Percentiles rank a stretch among this genome's conserved stretches.
Evolutionary conservation across 1,139 yeast genomes (phyloP).

Genomic region (Nakaseomyces kungkrabaensis): DNA sequence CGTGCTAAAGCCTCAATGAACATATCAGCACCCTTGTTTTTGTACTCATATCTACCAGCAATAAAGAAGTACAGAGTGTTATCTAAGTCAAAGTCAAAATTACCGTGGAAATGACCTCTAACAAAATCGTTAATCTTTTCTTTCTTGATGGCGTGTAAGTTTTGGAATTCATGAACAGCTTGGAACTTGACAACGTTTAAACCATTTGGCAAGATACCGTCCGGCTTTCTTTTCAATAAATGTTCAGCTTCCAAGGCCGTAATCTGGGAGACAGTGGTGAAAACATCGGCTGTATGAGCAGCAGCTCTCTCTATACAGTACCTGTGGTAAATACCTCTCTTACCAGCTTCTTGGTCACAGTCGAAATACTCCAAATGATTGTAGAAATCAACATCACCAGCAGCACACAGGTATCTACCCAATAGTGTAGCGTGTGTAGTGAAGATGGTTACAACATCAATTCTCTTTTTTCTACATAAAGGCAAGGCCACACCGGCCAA

Average conservation of each 20-base stretch:
- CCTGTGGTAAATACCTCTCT: slow-evolving; percentile 90
- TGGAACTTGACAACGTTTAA: slow-evolving; percentile 89
- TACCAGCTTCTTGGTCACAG: slow-evolving; percentile 95
- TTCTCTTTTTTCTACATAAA: slow-evolving; percentile 75
- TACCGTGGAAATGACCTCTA: slow-evolving; percentile 93
- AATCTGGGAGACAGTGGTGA: slow-evolving; percentile 91
- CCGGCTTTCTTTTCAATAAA: slow-evolving; percentile 84
- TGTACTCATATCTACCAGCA: slow-evolving; percentile 91
- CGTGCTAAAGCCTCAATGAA: slow-evolving; percentile 87
- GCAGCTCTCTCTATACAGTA: slow-evolving; percentile 94
- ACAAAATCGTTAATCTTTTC: slow-evolving; percentile 88
- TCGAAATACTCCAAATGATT: slow-evolving; percentile 82
- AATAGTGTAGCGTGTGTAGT: slow-evolving; percentile 93
- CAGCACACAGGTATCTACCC: slow-evolving; percentile 93
- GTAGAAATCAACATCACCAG: slow-evolving; percentile 72
- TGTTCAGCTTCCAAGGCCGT: slow-evolving; percentile 92
- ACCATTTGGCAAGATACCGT: slow-evolving; percentile 93
- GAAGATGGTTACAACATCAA: slow-evolving; percentile 88
- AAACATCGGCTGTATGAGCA: slow-evolving; percentile 89
- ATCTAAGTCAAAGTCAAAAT: slow-evolving; percentile 85
- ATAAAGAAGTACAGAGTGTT: slow-evolving; percentile 88
- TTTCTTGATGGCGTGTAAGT: slow-evolving; percentile 82
- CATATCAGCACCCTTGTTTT: slow-evolving; percentile 93
- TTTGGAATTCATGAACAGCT: slow-evolving; percentile 95
- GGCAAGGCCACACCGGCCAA: slow-evolving; percentile 93